phyloP scores from a whole-genome alignment of 495 filamentous ascomycete species.

The Penicillium tannophilum region DNA sequence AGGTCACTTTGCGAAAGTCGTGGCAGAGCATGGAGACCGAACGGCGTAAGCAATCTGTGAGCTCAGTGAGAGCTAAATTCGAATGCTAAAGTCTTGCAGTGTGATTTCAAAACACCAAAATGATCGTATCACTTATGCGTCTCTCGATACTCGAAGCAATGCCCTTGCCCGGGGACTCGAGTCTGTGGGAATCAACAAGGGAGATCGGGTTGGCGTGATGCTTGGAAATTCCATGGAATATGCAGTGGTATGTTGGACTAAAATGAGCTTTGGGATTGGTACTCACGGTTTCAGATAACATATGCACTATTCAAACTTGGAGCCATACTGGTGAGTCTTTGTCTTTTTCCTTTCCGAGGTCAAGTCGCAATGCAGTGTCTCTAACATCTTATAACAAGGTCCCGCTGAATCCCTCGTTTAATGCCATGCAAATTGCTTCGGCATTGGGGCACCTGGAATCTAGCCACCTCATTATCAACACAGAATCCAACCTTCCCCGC shows the following conservation, averaged over 20 bases:
- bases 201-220: conserved; percentile 82
- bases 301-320: conserved; percentile 94
- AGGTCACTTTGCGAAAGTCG: conserved; percentile 75
- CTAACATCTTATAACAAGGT: conserved; percentile 52
- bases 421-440: conserved; percentile 70
- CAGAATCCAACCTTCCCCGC: conserved; percentile 82
- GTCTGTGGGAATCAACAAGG: conserved; percentile 76
- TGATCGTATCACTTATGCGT: conserved; percentile 67
- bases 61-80: not conserved
- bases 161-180: conserved; percentile 71
- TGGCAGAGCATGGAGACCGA: conserved; percentile 70
- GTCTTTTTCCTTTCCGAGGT: conserved; percentile 11
- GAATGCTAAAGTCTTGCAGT: conserved; percentile 35
- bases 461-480: conserved; percentile 76
- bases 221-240: conserved; percentile 85
- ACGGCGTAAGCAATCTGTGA: conserved; percentile 57
- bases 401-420: conserved; percentile 92
- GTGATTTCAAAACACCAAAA: conserved; percentile 69
- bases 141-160: conserved; percentile 76
- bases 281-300: conserved; percentile 50
- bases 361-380: not conserved
- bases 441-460: conserved; percentile 77
- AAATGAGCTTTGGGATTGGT: not conserved
- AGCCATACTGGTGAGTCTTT: conserved; percentile 68
- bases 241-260: conserved; percentile 57